Evolutionary conservation across 768 basidiomycete genomes (phyloP).

Genomic region (Podaxis sp.): DNA sequence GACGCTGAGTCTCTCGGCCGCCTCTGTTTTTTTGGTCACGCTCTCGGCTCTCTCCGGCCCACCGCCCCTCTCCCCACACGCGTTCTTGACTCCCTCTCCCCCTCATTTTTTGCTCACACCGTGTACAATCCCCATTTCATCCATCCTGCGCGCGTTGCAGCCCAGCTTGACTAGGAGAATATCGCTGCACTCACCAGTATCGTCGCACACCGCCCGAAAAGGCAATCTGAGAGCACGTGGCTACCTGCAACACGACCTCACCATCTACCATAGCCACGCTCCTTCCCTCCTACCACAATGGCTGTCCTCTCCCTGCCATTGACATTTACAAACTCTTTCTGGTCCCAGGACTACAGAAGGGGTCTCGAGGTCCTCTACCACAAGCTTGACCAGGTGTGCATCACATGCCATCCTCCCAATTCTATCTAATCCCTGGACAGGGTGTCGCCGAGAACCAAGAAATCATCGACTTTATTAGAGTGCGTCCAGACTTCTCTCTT

Average conservation of each 20-base stretch:
- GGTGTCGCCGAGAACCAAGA: conserved; percentile 84
- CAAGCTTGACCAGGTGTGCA: conserved; percentile 74
- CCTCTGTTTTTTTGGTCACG: background rate
- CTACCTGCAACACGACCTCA: conserved; percentile 13
- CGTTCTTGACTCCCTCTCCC: background rate
- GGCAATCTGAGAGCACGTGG: conserved; percentile 17
- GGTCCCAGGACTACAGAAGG: conserved; percentile 86
- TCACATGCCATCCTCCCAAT: conserved; percentile 20
- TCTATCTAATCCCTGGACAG: conserved; percentile 36
- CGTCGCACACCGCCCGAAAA: background rate
- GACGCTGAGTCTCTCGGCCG: background rate
- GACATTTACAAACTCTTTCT: conserved; percentile 90
- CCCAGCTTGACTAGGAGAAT: too few relatives aligned
- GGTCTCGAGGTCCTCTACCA: conserved; percentile 78
- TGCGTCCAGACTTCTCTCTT: conserved; percentile 34
- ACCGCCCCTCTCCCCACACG: background rate
- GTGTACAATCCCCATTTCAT: background rate
- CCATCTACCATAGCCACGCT: conserved; percentile 5
- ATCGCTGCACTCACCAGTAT: too few relatives aligned
- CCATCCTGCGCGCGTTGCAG: background rate
- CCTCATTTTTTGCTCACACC: background rate
- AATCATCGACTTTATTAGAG: conserved; percentile 79
- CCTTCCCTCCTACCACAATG: conserved; percentile 46
- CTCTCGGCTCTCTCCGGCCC: background rate
- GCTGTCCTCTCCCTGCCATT: conserved; percentile 88